phyloP scores from a whole-genome alignment of 768 basidiomycete species.

The Mycena chlorophos region DNA sequence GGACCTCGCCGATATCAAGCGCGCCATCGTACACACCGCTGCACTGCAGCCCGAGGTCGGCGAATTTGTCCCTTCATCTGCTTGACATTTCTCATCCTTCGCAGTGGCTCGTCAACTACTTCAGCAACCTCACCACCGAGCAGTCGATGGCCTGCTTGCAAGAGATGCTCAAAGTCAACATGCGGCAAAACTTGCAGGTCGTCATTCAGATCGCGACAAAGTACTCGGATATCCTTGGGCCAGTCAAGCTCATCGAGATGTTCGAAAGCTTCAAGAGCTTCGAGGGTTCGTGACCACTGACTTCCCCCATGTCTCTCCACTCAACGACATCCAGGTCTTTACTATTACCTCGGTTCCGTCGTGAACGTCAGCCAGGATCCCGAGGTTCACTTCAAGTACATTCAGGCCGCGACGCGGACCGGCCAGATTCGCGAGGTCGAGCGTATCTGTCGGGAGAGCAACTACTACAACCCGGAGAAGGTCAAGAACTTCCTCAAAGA shows the following conservation, averaged over 20 bases:
- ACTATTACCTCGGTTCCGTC: slow-evolving; percentile 97
- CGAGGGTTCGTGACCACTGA: slow-evolving; percentile 57
- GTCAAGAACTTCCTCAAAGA: slow-evolving; percentile 99
- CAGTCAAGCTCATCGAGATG: slow-evolving; percentile 97
- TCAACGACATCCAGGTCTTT: slow-evolving; percentile 60
- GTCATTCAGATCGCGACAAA: slow-evolving; percentile 98
- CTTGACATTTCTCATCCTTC: slow-evolving; percentile 8
- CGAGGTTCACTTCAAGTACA: slow-evolving; percentile 99
- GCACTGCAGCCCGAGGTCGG: slow-evolving; percentile 80
- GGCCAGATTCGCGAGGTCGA: slow-evolving; percentile 99
- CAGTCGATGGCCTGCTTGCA: slow-evolving; percentile 95
- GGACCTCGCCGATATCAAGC: slow-evolving; percentile 97
- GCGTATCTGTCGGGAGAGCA: slow-evolving; percentile 96
- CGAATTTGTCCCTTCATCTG: slow-evolving; percentile 10
- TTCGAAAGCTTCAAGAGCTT: slow-evolving; percentile 98
- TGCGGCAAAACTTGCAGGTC: slow-evolving; percentile 94
- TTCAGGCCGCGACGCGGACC: slow-evolving; percentile 96
- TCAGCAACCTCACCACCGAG: slow-evolving; percentile 94
- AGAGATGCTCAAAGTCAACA: slow-evolving; percentile 96
- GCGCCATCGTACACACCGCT: slow-evolving; percentile 90
- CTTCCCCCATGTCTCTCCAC: not conserved
- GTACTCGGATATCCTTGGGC: slow-evolving; percentile 96
- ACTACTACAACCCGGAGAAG: slow-evolving; percentile 97
- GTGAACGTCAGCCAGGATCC: slow-evolving; percentile 96
- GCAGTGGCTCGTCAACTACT: slow-evolving; percentile 96